These are phyloP conservation scores for Galerina marginata DNA, from an alignment of 768 basidiomycete species.

Conservation along the genomic window DNA sequence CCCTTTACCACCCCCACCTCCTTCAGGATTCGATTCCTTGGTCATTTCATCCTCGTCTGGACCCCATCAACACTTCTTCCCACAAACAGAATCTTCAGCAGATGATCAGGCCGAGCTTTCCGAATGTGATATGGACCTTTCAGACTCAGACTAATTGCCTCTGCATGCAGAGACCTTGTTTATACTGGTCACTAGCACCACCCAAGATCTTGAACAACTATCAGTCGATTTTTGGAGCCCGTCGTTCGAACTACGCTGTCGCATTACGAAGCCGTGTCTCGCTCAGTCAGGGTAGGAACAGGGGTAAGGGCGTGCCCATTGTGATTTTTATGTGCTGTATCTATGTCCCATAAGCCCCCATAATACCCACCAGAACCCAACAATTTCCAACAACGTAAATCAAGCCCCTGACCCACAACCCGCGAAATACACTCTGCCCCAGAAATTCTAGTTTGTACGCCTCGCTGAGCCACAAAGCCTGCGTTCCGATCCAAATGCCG, in stretches of 20 bases:
- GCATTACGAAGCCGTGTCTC: too few species aligned
- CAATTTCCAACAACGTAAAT: slow-evolving; percentile 76
- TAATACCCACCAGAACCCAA: slow-evolving; percentile 77
- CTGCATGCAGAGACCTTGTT: background rate
- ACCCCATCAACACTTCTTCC: slow-evolving; percentile 3
- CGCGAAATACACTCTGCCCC: slow-evolving; percentile 72
- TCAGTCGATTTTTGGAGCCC: too few species aligned
- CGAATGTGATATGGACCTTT: slow-evolving; percentile 41
- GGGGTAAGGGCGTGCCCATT: too few species aligned
- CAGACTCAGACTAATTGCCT: slow-evolving; percentile 33
- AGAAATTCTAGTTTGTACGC: slow-evolving; percentile 92
- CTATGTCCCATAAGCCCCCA: slow-evolving; percentile 12
- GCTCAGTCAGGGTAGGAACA: too few species aligned
- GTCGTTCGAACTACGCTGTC: too few species aligned
- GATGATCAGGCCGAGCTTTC: slow-evolving; percentile 20
- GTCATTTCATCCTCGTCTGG: background rate
- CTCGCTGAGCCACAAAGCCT: slow-evolving; percentile 89
- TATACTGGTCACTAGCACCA: background rate
- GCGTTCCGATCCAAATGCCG: slow-evolving; percentile 74
- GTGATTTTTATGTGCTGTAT: background rate
- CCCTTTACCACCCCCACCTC: slow-evolving; percentile 13
- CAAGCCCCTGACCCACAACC: slow-evolving; percentile 81
- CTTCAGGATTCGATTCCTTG: background rate
- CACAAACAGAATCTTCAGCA: slow-evolving; percentile 6
- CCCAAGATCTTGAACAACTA: background rate